phyloP scores from a whole-genome alignment of 75 land plant genomes.

The Gnetum montanum region DNA sequence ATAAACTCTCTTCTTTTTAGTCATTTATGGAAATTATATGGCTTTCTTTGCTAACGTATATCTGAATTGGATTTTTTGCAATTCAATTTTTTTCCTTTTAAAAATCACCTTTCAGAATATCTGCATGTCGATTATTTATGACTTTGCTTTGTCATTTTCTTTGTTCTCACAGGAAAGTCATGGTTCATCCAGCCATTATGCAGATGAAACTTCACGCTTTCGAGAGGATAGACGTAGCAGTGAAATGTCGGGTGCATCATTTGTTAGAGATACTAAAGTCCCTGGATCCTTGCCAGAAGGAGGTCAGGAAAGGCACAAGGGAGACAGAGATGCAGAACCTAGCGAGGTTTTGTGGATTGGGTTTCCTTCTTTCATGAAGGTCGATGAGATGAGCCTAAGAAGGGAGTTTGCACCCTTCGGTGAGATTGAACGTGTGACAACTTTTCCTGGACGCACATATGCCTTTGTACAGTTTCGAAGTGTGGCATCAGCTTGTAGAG shows the following conservation, averaged over 20 bases:
- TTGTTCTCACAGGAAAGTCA: slow-evolving; percentile 30
- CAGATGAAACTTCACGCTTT: slow-evolving; percentile 12
- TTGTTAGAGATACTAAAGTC: slow-evolving; percentile 21
- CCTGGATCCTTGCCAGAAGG: slow-evolving; percentile 14
- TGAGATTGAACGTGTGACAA: slow-evolving; percentile 69
- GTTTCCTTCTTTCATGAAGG: slow-evolving; percentile 61
- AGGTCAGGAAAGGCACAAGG: slow-evolving; percentile 20
- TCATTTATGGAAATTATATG: no score
- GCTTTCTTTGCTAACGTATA: no score
- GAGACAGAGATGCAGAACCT: slow-evolving; percentile 52
- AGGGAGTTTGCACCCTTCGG: slow-evolving; percentile 84
- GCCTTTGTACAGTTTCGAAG: slow-evolving; percentile 75
- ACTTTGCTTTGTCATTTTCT: not conserved
- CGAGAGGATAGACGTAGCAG: slow-evolving; percentile 18
- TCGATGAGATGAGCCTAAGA: slow-evolving; percentile 61
- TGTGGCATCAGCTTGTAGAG: slow-evolving; percentile 63
- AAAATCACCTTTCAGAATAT: no score
- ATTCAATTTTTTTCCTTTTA: no score
- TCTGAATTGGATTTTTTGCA: no score
- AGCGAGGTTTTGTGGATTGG: slow-evolving; percentile 92
- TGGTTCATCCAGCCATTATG: slow-evolving; percentile 15
- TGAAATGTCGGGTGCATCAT: slow-evolving; percentile 17
- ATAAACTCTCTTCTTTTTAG: no score
- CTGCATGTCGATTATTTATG: no score
- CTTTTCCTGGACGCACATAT: slow-evolving; percentile 85